Percentiles rank a stretch among this genome's conserved stretches.
Conservation (phyloP, 2,329 filamentous ascomycete genomes). For the Aspergillus sp. region DNA sequence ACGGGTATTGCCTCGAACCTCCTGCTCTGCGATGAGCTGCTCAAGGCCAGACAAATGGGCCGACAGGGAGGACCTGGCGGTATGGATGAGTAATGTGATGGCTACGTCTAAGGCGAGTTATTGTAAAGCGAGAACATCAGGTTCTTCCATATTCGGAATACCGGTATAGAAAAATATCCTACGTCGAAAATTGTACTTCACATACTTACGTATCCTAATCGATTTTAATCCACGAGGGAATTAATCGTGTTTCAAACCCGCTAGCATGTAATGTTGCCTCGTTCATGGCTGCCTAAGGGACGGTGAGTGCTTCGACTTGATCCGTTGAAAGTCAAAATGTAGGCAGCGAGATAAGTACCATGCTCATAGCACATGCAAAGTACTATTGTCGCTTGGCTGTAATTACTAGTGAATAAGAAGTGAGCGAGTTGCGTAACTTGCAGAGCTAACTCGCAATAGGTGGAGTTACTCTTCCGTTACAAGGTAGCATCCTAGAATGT, state of each 20-base stretch:
- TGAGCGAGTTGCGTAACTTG: background rate
- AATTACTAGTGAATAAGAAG: background rate
- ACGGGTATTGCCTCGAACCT: constrained; percentile 95
- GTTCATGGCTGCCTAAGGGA: background rate
- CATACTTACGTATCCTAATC: constrained; percentile 16
- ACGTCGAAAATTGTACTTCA: constrained; percentile 23
- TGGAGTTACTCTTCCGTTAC: background rate
- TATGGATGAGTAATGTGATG: constrained; percentile 43
- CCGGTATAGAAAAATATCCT: constrained; percentile 17
- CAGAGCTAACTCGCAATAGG: background rate
- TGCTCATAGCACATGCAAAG: background rate
- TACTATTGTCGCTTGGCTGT: no score
- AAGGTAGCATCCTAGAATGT: no score
- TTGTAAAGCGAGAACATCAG: constrained; percentile 28
- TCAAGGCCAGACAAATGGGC: constrained; percentile 96
- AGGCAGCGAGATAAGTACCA: background rate
- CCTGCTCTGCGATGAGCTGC: constrained; percentile 90
- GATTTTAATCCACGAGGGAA: background rate
- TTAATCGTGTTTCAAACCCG: background rate
- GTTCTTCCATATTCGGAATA: constrained; percentile 18
- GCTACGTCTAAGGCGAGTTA: constrained; percentile 21
- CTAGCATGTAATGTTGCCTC: background rate
- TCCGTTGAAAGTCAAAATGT: background rate
- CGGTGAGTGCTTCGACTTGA: background rate
- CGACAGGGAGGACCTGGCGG: constrained; percentile 45